These are phyloP conservation scores for Podaxis sp. DNA, from an alignment of 768 basidiomycete genomes.

Conservation along the genomic window DNA sequence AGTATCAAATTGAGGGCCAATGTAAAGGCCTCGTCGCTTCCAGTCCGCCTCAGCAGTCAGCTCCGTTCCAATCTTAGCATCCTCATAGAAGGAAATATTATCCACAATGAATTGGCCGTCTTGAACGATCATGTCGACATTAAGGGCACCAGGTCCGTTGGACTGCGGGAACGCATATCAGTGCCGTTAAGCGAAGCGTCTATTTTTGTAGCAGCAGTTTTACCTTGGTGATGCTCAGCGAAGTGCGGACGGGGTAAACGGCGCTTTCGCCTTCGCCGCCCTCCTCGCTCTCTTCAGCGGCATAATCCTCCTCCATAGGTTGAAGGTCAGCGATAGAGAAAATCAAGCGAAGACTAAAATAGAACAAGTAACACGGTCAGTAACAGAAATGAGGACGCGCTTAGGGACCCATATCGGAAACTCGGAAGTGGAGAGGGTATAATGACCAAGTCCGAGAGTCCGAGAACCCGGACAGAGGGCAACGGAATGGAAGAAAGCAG, in stretches of 20 bases:
- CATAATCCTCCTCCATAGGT: conserved; percentile 30
- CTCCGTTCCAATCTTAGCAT: conserved; percentile 66
- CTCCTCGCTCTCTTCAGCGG: conserved; percentile 23
- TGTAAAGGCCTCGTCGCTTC: conserved; percentile 87
- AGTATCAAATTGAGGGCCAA: conserved; percentile 93
- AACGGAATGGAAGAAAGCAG: background rate
- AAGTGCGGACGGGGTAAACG: conserved; percentile 69
- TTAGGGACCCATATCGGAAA: background rate
- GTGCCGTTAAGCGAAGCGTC: background rate
- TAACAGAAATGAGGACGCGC: background rate
- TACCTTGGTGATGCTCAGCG: conserved; percentile 85
- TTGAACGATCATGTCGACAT: conserved; percentile 73
- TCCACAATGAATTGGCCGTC: conserved; percentile 83
- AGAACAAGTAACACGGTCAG: background rate
- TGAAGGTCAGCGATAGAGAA: conserved; percentile 93
- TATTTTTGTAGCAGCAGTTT: conserved; percentile 8
- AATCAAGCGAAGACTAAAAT: conserved; percentile 74
- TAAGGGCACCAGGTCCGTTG: conserved; percentile 59
- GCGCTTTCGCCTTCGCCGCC: conserved; percentile 18
- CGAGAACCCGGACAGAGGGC: background rate
- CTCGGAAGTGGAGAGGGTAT: background rate
- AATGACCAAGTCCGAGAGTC: background rate
- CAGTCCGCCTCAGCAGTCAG: conserved; percentile 89
- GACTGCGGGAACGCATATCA: conserved; percentile 29
- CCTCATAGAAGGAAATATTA: conserved; percentile 83